These are phyloP conservation scores for Brettanomyces sp. DNA, from an alignment of 805 yeast genomes.

Conservation along the genomic window DNA sequence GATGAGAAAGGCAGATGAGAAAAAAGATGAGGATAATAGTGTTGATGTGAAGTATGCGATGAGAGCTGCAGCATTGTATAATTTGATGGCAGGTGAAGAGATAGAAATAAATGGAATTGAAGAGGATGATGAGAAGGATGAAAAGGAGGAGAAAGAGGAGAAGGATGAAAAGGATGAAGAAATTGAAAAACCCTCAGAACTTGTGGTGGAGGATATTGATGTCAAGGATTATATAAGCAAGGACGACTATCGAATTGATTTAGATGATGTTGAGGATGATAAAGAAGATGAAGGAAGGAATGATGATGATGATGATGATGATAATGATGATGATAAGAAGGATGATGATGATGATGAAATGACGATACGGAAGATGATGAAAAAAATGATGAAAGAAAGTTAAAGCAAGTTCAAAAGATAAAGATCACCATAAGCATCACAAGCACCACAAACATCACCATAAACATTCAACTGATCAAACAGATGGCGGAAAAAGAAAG, in stretches of 20 bases:
- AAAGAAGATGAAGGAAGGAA: too few relatives aligned
- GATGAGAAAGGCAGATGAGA: not conserved
- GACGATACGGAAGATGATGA: too few relatives aligned
- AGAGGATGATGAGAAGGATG: not conserved
- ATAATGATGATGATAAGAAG: too few relatives aligned
- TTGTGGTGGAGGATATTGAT: constrained; percentile 9
- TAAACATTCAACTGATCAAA: not conserved
- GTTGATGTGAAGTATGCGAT: constrained; percentile 7
- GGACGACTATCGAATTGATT: not conserved
- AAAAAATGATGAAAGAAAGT: too few relatives aligned
- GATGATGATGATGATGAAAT: too few relatives aligned
- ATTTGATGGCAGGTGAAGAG: constrained; percentile 1
- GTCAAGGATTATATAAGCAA: constrained; percentile 6
- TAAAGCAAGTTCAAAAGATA: too few relatives aligned
- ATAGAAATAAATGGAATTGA: constrained; percentile 3
- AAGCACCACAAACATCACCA: not conserved
- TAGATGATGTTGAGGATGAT: too few relatives aligned
- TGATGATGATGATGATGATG: too few relatives aligned
- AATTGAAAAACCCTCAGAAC: constrained; percentile 7
- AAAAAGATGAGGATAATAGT: not conserved
- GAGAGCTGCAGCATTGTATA: constrained; percentile 7
- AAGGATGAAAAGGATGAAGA: not conserved
- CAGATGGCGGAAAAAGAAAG: not conserved
- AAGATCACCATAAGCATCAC: not conserved
- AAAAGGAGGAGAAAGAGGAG: constrained; percentile 1